Evolutionary conservation across 495 filamentous ascomycete genomes (phyloP).

Genomic region (Evansstolkia leycettana): DNA sequence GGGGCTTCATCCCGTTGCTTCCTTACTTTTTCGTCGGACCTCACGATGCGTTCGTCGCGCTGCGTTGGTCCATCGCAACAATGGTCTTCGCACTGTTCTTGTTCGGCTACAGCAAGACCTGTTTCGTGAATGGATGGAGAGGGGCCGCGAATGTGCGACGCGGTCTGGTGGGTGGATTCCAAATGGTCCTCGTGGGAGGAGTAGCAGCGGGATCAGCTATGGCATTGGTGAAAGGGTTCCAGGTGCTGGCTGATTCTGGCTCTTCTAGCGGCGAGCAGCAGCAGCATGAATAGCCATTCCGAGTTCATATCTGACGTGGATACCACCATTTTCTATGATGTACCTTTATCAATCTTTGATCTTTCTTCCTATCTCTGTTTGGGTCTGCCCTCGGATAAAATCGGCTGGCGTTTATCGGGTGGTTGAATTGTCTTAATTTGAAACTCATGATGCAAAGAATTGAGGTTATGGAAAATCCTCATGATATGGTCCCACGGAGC

Average conservation of each 20-base stretch:
- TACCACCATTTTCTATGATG: no score
- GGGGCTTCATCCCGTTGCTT: constrained; percentile 59
- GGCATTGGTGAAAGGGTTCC: constrained; percentile 48
- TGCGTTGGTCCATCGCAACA: constrained; percentile 56
- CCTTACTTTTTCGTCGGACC: constrained; percentile 62
- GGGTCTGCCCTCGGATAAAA: no score
- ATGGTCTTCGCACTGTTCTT: constrained; percentile 59
- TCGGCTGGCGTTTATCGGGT: no score
- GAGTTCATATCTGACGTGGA: no score
- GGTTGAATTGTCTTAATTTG: no score
- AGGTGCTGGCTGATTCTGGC: constrained; percentile 17
- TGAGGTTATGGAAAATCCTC: no score
- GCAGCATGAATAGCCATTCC: no score
- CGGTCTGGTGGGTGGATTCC: constrained; percentile 35
- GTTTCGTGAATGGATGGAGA: constrained; percentile 31
- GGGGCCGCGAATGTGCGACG: constrained; percentile 25
- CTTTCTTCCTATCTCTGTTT: no score
- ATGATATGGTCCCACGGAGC: no score
- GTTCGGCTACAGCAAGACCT: constrained; percentile 66
- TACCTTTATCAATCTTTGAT: no score
- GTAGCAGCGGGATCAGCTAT: constrained; percentile 54
- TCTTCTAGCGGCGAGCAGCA: background rate
- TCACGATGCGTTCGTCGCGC: constrained; percentile 41
- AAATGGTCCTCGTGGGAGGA: constrained; percentile 57
- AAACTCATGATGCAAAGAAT: no score